Evolutionary conservation across 192 early-diverging fungal species (phyloP).

Genomic region (Obelidium mucronatum): DNA sequence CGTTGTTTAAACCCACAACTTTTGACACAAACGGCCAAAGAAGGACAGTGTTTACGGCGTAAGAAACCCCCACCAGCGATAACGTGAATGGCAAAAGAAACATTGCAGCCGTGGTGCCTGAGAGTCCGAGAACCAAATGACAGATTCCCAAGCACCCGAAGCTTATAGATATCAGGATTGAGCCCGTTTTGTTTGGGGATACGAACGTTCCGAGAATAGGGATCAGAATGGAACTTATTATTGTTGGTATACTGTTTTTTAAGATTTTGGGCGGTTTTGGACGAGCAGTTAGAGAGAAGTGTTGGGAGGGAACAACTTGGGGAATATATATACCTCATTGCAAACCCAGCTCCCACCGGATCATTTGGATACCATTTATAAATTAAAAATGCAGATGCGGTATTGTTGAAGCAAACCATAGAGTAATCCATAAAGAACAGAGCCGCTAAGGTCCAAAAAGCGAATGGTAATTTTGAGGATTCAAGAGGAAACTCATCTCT

Average conservation of each 20-base stretch:
- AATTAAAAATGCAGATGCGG: slow-evolving; percentile 60
- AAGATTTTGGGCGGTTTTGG: too few species aligned
- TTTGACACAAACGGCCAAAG: not conserved
- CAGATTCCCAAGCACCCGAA: slow-evolving; percentile 54
- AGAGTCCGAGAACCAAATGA: slow-evolving; percentile 61
- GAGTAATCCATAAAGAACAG: slow-evolving; percentile 57
- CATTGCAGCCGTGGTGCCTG: too few species aligned
- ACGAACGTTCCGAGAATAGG: not conserved
- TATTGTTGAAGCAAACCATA: slow-evolving; percentile 58
- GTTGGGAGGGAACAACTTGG: too few species aligned
- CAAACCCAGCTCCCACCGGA: slow-evolving; percentile 52
- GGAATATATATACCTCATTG: slow-evolving; percentile 49
- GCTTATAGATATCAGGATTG: slow-evolving; percentile 53
- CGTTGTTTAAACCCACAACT: slow-evolving; percentile 2
- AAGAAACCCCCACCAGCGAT: slow-evolving; percentile 59
- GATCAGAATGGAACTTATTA: not conserved
- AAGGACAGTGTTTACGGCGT: slow-evolving; percentile 54
- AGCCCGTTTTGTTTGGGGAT: not conserved
- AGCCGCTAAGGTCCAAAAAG: slow-evolving; percentile 59
- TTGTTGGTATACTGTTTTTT: slow-evolving; percentile 26
- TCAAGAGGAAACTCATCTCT: too few species aligned
- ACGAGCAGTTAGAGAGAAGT: not conserved
- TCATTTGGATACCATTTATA: slow-evolving; percentile 63
- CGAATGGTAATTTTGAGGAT: too few species aligned
- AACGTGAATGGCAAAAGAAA: too few species aligned